Base-by-base conservation (phyloP, 495 filamentous ascomycete species). In the Echria macrotheca region DNA sequence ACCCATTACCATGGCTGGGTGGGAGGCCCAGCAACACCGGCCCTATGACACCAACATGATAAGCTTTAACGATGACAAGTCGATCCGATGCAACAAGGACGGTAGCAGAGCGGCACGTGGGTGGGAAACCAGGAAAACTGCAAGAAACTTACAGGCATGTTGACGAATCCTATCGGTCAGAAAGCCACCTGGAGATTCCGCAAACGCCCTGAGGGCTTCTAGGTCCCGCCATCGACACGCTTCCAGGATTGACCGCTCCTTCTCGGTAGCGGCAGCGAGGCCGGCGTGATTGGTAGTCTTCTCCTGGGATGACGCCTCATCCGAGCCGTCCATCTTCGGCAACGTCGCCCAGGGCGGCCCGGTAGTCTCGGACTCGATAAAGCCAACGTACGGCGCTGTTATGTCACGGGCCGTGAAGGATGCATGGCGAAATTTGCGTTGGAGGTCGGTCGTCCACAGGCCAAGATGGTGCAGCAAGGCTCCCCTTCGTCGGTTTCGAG, bases 131-230 rank as follows among this genome's bases (percentile, higher is more conserved):
- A 29, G 49, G 19, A 47, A 18, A 38, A 7, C 18, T 36, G 35
- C n/a, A 11, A 31, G 33, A 36, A 46, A 82, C 89, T 73, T 78
- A 96, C 93, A 98, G 59, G 87, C 91, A 67, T 77, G 73, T 60
- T 77, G 77, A 59, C 93, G 84, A 56, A 94, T 67, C n/a, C 76
- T 73, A 69, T 98, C 93, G 38, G 80, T 77, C 26, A 96, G 63
- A 39, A 97, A 75, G 5, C 93, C 93, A 10, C 83, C 84, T 45
- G 76, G 68, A 9, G 84, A 84, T 19, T 81, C 82, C 14, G 93
- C 90, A 52, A 87, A 73, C 3, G 58, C 61, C 32, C 81, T 66
- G 40, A 98, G 69, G 24, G 73, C 69, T 49, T 75, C 72, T 25
- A 89, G 63, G 61, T 95, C 78, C 17, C 70, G 69, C 53, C 70